Evolutionary conservation across 495 filamentous ascomycete species (phyloP), one percentile per base, ranked within the genome.

Genomic region (Aspergillus diversus): DNA sequence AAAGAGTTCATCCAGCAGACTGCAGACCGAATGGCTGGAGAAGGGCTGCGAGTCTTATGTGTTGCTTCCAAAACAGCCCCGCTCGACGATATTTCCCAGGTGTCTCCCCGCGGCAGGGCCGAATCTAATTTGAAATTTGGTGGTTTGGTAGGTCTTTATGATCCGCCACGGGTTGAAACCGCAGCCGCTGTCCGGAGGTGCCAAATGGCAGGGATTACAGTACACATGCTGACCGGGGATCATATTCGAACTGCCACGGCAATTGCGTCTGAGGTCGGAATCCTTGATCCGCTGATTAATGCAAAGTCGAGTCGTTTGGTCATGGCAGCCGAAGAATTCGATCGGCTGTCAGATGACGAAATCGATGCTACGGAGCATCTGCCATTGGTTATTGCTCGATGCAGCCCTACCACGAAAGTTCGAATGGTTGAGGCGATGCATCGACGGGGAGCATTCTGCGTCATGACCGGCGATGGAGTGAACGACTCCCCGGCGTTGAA

Each of bases 401-500:
- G 88, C 61, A 81, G 85, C n/a, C 88, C 88, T 3, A 75, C 80
- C 16, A 90, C 88, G 5, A 91, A 91, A 67, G 87, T 87, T 6
- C 80, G 88, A 15, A 90, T 90, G 88, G 86, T 90, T 47, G 87
- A 86, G 15, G 86, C 88, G 6, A 80, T 90, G 48, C 88, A 91
- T 72, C 82, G 88, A 5, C 83, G 88, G 8, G 77, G 80, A 9
- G 77, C 74, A n/a, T 89, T 86, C 63, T 86, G 83, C 31, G 88
- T 87, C 12, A 90, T 90, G 87, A 90, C 87, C 16, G 89, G 91
- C 13, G 92, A 96, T 69, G 91, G 92, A 5, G 92, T 96, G 53
- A 96, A 96, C 66, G 91, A 96, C 64, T 90, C 90, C 1, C 92
- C 92, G 0, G 90, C 89, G 11, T 79, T 96, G 33, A 89, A 88